Evolutionary conservation across 306 rosid genomes (phyloP).

Genomic region (Dalbergia oliveri): DNA sequence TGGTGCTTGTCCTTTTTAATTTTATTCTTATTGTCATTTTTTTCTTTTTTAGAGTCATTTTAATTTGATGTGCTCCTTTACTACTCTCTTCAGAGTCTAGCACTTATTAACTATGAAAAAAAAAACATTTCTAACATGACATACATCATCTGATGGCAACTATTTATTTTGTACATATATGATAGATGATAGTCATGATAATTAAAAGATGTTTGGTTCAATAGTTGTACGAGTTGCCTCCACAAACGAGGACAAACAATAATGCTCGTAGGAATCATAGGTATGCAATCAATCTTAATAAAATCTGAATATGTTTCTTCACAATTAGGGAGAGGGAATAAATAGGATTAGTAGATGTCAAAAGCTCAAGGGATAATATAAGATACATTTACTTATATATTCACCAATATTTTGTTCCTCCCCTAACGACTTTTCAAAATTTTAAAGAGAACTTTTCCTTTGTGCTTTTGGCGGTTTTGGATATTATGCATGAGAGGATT

Average conservation of each 20-base stretch:
- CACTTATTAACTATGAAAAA: too few species aligned
- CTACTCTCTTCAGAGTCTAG: too few species aligned
- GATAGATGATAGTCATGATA: too few species aligned
- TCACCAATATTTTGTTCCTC: background rate
- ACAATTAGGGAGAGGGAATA: slow-evolving; percentile 1
- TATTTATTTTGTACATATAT: too few species aligned
- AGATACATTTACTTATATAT: background rate
- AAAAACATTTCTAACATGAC: too few species aligned
- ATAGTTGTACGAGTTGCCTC: background rate
- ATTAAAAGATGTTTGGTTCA: too few species aligned
- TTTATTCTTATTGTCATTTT: too few species aligned
- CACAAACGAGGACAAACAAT: background rate
- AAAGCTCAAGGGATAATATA: background rate
- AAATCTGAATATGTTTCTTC: slow-evolving; percentile 39
- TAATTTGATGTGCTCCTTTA: too few species aligned
- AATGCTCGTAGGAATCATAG: slow-evolving; percentile 12
- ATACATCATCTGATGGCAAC: too few species aligned
- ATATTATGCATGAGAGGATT: slow-evolving; percentile 37
- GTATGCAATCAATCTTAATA: background rate
- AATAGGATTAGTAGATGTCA: background rate
- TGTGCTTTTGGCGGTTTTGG: slow-evolving; percentile 5
- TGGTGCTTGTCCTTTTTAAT: too few species aligned
- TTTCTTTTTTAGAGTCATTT: too few species aligned
- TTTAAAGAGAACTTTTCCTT: slow-evolving; percentile 13
- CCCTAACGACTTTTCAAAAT: too few species aligned